A percentile compares a stretch with the other conserved stretches of the same genome.
Conservation (phyloP, 2,329 filamentous ascomycete species). For the Alternaria longipes region DNA sequence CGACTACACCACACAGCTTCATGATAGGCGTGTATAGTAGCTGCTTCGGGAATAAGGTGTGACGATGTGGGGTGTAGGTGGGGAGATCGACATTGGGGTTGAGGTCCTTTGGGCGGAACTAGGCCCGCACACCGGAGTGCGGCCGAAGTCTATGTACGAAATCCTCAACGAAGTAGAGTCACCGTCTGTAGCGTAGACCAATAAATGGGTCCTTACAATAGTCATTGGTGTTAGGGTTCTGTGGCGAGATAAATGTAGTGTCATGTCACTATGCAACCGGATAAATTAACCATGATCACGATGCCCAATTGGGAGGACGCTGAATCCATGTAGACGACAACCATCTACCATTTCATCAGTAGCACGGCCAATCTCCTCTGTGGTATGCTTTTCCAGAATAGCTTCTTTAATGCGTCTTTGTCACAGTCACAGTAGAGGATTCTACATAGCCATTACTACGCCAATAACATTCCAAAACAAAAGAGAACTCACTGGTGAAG, state of each 20-base stretch:
- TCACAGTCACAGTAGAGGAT: neutral
- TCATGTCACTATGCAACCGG: neutral
- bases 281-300: neutral
- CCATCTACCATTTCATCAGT: too few relatives aligned
- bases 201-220: neutral
- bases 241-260: neutral
- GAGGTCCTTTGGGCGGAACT: neutral
- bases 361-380: too few relatives aligned
- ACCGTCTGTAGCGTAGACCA: neutral
- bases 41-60: constrained; percentile 9
- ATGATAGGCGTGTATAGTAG: constrained; percentile 5
- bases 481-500: neutral
- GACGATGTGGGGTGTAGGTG: constrained; percentile 9
- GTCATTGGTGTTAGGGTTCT: neutral
- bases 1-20: neutral
- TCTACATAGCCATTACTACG: neutral
- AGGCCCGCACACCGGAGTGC: constrained; percentile 4
- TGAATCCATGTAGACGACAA: neutral
- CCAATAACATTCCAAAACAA: neutral
- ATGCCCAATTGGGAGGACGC: neutral
- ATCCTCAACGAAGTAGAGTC: constrained; percentile 3
- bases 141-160: neutral
- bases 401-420: neutral
- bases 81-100: constrained; percentile 13
- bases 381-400: too few relatives aligned